Evolutionary conservation across 768 basidiomycete species (phyloP), one percentile per base, ranked within the genome.

Genomic region (Hypsizygus marmoreus): DNA sequence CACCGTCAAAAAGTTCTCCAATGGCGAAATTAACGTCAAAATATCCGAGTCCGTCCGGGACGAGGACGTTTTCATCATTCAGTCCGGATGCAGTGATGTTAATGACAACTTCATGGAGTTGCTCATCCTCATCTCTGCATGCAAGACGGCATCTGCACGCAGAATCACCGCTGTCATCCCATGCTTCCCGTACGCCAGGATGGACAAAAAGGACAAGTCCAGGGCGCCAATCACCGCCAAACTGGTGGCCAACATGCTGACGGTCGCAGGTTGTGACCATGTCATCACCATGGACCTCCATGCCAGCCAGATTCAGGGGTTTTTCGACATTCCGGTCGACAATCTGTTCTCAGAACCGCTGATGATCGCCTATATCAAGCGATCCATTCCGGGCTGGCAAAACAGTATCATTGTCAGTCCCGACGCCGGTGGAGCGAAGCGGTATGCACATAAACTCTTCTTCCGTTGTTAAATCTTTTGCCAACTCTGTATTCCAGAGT

Each of bases 211-310:
- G 77, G 93, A 99, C 74, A 91, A 90, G 73, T 86, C 84, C 4
- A 80, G 95, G 6, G 93, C 94, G 3, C 95, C 97, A 19, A 99
- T 99, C 66, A 97, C 95, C 4, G 94, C 95, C 35, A 99, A 99
- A 71, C 81, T 99, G 43, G 91, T 98, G 37, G 95, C 95, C 17
- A 98, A 97, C 68, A 98, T 98, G 95, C 76, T 99, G 49, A 86
- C 84, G 33, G 91, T 97, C 36, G 95, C 97, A 7, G 95, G 95
- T 17, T 97, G 94, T 63, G 95, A 98, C 69, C 95, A 98, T 62
- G 88, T 99, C 60, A 97, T 99, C 56, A 97, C 95, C n/a, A 95
- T 98, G 88, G 95, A 98, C 66, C 73, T 98, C 40, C 95, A 97
- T 61, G 95, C 95, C 31, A 89, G 88, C 58, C 95, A 98, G 72